Base-by-base conservation (phyloP, 495 filamentous ascomycete species). In the Lasiosphaeris hirsuta region DNA sequence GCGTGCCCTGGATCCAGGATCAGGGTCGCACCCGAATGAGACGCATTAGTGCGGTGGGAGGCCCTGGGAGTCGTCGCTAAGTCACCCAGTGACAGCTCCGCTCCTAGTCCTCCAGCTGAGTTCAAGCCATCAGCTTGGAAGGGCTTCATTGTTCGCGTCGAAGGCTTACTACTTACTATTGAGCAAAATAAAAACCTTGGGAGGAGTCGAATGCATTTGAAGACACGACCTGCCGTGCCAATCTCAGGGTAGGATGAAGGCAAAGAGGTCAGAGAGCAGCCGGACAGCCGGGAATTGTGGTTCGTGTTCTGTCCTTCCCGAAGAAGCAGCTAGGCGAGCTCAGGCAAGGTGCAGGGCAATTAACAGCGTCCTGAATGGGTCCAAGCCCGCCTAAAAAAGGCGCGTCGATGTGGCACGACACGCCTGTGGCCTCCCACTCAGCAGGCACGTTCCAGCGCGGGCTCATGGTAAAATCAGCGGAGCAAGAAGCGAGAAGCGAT, bases 11-110 rank as follows among this genome's bases (percentile, higher is more conserved):
- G 37, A 42, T 49, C 57, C 10, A 37, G 51, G 54, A 55, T 41
- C 54, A 54, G 49, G 45, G 59, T 65, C 57, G 54, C 56, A 65
- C 51, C 42, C 56, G 41, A 46, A 62, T 56, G 59, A 58, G 59
- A 62, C 53, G 63, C 63, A 65, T 65, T 65, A 54, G 53, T 58
- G 60, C 52, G 39, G 44, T 48, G 17, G 44, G 7, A 23, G 38
- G 30, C 30, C 17, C 1, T 23, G 14, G 30, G 9, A 23, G 43
- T n/a, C 13, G 3, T 46, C 17, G 43, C n/a, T n/a, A n/a, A n/a
- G n/a, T n/a, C n/a, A n/a, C 23, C 43, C 7, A 7, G 9, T n/a
- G 33, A 19, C 6, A 34, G 33, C 13, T 51, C 35, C 7, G 5
- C 6, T 34, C n/a, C 45, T 48, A 17, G 1, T 19, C 15, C 39